Evolutionary conservation across 441 rosid species (phyloP), one percentile per base, ranked within the genome.

Genomic region (Populus hybrid): DNA sequence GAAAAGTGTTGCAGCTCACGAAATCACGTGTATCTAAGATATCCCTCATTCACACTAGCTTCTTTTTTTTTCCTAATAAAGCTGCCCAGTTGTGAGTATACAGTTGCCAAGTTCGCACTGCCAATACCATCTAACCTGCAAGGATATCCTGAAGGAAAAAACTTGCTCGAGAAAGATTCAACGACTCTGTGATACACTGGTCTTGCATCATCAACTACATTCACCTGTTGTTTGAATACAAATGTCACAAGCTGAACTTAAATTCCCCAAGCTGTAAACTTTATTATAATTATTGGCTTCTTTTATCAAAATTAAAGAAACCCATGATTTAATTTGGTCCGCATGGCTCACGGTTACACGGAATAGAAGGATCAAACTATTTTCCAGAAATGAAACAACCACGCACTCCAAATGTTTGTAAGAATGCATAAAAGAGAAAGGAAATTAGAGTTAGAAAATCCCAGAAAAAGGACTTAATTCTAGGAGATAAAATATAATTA

Each of bases 61-160:
- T 34, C 11, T 42, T 50, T 69, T 50, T 70, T 34, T 12, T 40
- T 30, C 35, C 26, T 2, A 2, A 14, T 46, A 46, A 46, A 46
- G 57, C 57, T 46, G 20, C 57, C 18, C 57, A 14, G 57, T 77
- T 59, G 8, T 23, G 11, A 69, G 18, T 77, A 64, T 61, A 77
- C 18, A 40, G 57, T 14, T 46, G 68, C 57, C 57, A 14, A 14
- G 6, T 46, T 46, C 57, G 20, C 20, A 46, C 57, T 46, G 57
- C 20, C 57, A 46, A 46, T 46, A 50, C 42, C 34, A 59, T 71
- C 65, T 78, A 74, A 90, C 99, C 97, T 95, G 82, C 91, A 90
- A 12, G 95, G 99, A 85, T 95, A 95, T 32, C 99, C 97, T 0
- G 97, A 90, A 35, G 98, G 99, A 35, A 94, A 95, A 74, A 95